Percentiles rank a stretch among this genome's conserved stretches.
phyloP scores from a whole-genome alignment of 208 protist genomes.

The Trypanosoma theileri region DNA sequence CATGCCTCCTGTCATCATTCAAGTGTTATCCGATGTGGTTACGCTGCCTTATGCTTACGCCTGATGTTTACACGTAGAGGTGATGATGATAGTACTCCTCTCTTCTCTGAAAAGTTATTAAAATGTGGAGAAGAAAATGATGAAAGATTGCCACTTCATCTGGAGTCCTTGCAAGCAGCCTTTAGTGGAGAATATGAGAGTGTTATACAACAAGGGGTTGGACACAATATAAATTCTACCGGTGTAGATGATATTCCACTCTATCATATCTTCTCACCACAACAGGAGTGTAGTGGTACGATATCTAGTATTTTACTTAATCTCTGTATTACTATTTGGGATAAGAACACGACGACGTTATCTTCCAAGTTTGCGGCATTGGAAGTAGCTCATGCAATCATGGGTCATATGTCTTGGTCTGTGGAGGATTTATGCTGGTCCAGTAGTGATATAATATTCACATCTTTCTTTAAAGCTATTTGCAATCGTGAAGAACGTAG shows the following conservation, averaged over 20 bases:
- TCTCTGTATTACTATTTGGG: conserved; percentile 28
- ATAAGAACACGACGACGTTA: neutral
- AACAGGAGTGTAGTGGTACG: neutral
- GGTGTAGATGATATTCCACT: conserved; percentile 2
- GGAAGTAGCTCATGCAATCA: conserved; percentile 23
- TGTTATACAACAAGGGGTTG: conserved; percentile 1
- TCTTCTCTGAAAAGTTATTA: conserved; percentile 1
- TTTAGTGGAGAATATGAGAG: conserved; percentile 21
- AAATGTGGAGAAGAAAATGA: neutral
- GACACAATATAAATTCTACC: neutral
- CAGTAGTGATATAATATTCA: conserved; percentile 23
- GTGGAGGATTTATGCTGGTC: conserved; percentile 36
- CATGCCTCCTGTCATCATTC: conserved; percentile 14
- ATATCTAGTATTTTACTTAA: conserved; percentile 20
- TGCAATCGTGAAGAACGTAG: conserved; percentile 28
- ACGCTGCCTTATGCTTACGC: conserved; percentile 19
- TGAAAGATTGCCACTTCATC: neutral
- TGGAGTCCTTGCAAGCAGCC: conserved; percentile 22
- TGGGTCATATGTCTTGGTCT: conserved; percentile 35
- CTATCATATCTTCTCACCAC: neutral
- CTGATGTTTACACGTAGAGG: conserved; percentile 7
- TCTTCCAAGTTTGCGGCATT: conserved; percentile 15
- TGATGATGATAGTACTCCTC: neutral
- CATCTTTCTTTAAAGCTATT: conserved; percentile 37
- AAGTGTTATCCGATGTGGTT: conserved; percentile 24